A percentile compares a stretch with the other conserved stretches of the same genome.
These are phyloP conservation scores for Paragyromitra xinjiangensis DNA, from an alignment of 495 filamentous ascomycete genomes.

Conservation along the genomic window DNA sequence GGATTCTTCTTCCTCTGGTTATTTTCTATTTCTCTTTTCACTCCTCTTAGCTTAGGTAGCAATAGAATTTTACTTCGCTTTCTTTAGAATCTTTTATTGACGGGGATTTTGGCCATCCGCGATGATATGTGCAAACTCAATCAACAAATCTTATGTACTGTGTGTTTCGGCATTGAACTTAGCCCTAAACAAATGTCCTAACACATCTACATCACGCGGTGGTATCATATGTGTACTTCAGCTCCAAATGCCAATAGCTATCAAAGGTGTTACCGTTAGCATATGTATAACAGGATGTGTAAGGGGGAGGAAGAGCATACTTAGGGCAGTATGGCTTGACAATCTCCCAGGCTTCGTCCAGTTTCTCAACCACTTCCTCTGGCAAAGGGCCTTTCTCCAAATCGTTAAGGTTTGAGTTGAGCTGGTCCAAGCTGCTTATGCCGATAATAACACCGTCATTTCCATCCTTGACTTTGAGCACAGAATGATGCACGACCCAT, in stretches of 20 bases:
- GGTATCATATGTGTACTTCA: conserved; percentile 68
- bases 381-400: conserved; percentile 89
- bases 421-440: conserved; percentile 75
- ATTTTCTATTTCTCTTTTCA: conserved; percentile 25
- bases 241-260: conserved; percentile 77
- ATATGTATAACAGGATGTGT: conserved; percentile 35
- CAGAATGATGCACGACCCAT: conserved; percentile 83
- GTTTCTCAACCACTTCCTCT: conserved; percentile 77
- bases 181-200: neutral
- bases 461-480: conserved; percentile 73
- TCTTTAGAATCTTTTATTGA: neutral
- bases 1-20: conserved; percentile 1
- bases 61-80: conserved; percentile 9
- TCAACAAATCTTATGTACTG: too few relatives aligned
- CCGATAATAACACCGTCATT: conserved; percentile 86
- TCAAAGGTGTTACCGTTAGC: neutral
- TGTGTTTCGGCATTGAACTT: neutral
- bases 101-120: neutral
- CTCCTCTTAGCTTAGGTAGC: conserved; percentile 18
- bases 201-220: neutral
- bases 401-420: conserved; percentile 77
- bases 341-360: conserved; percentile 80
- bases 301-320: conserved; percentile 16
- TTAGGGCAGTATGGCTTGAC: conserved; percentile 72
- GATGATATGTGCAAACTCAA: neutral